A percentile compares a stretch with the other conserved stretches of the same genome.
Conservation (phyloP, 192 early-diverging fungal species). For the Rhizoclosmatium globosum region DNA sequence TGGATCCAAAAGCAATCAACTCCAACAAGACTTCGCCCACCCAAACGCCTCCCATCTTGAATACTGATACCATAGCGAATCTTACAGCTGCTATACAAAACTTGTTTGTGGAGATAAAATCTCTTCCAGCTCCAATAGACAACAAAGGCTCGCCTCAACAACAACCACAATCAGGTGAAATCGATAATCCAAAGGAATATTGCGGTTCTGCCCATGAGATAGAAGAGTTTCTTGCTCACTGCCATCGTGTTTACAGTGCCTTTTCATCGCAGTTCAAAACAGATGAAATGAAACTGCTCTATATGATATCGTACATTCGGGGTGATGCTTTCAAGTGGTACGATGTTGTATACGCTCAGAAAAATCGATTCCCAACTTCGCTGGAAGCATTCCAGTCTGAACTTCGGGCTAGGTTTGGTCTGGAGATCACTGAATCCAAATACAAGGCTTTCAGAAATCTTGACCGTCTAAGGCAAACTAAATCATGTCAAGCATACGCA, state of each 20-base stretch:
- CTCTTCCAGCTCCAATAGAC: no score
- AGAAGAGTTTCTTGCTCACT: neutral
- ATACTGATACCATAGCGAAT: no score
- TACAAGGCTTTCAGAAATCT: neutral
- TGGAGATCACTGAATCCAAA: neutral
- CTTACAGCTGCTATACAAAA: no score
- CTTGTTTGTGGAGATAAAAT: no score
- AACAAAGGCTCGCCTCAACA: no score
- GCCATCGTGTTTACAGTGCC: neutral
- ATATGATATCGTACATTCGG: neutral
- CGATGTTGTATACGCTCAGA: neutral
- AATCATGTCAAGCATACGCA: neutral
- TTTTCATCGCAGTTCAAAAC: neutral
- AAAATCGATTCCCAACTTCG: neutral
- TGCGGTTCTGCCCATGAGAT: neutral
- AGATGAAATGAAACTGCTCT: neutral
- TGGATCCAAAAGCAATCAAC: no score
- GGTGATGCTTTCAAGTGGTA: constrained; percentile 2
- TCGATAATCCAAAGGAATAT: neutral
- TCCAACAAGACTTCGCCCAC: no score
- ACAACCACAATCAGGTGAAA: neutral
- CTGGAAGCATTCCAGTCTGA: neutral
- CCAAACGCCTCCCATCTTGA: no score
- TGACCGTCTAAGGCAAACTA: neutral
- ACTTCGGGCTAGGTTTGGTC: neutral